A percentile compares a stretch with the other conserved stretches of the same genome.
Conservation (phyloP, 208 protist species). For the Trypanosoma avium region DNA sequence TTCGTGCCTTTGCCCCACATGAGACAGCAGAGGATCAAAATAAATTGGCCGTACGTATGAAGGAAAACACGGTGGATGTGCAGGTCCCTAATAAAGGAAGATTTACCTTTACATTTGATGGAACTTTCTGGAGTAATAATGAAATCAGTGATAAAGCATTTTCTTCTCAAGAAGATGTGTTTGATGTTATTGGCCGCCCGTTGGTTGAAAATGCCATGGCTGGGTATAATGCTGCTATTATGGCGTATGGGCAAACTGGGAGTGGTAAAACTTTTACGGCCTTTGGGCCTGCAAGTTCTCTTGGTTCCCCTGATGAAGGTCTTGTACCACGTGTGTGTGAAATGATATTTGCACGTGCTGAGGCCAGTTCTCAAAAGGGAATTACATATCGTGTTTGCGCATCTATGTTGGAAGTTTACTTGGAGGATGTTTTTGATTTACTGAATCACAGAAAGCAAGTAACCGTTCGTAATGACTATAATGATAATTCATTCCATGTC, state of each 20-base stretch:
- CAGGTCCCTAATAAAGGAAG: slow-evolving; percentile 67
- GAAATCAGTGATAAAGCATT: slow-evolving; percentile 39
- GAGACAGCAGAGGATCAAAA: slow-evolving; percentile 40
- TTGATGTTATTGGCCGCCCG: slow-evolving; percentile 82
- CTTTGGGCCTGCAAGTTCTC: slow-evolving; percentile 61
- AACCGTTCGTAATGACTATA: slow-evolving; percentile 85
- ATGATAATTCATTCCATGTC: slow-evolving; percentile 85
- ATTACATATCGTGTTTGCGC: slow-evolving; percentile 56
- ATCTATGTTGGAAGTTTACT: slow-evolving; percentile 96
- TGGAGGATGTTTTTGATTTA: slow-evolving; percentile 94
- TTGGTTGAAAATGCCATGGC: slow-evolving; percentile 89
- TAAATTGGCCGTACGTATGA: slow-evolving; percentile 62
- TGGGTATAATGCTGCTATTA: slow-evolving; percentile 85
- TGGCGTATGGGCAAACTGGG: slow-evolving; percentile 90
- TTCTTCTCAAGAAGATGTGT: slow-evolving; percentile 83
- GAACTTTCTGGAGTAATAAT: slow-evolving; percentile 91
- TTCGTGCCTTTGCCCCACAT: slow-evolving; percentile 63
- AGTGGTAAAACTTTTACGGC: slow-evolving; percentile 87
- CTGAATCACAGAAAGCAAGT: slow-evolving; percentile 85
- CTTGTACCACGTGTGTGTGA: slow-evolving; percentile 84
- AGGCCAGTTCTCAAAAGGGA: slow-evolving; percentile 56
- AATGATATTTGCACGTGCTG: slow-evolving; percentile 74
- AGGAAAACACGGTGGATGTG: slow-evolving; percentile 66
- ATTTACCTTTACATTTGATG: slow-evolving; percentile 91
- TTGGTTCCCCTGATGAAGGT: slow-evolving; percentile 63